Evolutionary conservation across 805 yeast genomes (phyloP).

Genomic region (Suhomyces emberorum): DNA sequence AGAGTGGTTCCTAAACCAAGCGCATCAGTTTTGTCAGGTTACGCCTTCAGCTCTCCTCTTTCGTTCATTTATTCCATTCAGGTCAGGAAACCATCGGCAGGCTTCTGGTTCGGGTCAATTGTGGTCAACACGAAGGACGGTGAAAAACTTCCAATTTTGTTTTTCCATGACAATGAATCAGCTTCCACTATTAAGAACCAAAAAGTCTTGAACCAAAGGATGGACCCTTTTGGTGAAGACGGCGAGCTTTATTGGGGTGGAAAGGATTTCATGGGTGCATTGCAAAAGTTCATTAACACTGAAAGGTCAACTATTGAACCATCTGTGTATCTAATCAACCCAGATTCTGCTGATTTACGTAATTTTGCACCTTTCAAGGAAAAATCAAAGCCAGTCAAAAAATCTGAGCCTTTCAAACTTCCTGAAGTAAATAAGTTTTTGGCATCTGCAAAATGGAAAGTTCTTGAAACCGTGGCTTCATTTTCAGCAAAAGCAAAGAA

Average conservation of each 20-base stretch:
- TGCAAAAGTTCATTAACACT: constrained; percentile 55
- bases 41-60: constrained; percentile 64
- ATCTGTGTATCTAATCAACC: constrained; percentile 73
- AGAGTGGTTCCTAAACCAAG: constrained; percentile 50
- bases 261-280: constrained; percentile 57
- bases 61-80: constrained; percentile 72
- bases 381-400: constrained; percentile 5
- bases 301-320: constrained; percentile 71
- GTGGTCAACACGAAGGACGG: constrained; percentile 66
- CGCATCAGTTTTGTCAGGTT: constrained; percentile 50
- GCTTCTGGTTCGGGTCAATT: constrained; percentile 91
- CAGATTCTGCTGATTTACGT: constrained; percentile 61
- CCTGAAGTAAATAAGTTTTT: constrained; percentile 48
- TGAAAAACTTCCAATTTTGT: constrained; percentile 74
- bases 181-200: constrained; percentile 68
- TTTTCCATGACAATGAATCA: constrained; percentile 88
- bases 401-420: constrained; percentile 20
- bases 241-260: constrained; percentile 88
- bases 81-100: constrained; percentile 76
- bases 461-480: constrained; percentile 80
- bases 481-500: constrained; percentile 51
- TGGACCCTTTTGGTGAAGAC: constrained; percentile 67
- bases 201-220: constrained; percentile 55
- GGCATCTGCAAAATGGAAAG: constrained; percentile 77
- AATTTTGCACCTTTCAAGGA: constrained; percentile 46